Conservation (phyloP, 169 alveolate species). For the Plasmodium ovale region DNA sequence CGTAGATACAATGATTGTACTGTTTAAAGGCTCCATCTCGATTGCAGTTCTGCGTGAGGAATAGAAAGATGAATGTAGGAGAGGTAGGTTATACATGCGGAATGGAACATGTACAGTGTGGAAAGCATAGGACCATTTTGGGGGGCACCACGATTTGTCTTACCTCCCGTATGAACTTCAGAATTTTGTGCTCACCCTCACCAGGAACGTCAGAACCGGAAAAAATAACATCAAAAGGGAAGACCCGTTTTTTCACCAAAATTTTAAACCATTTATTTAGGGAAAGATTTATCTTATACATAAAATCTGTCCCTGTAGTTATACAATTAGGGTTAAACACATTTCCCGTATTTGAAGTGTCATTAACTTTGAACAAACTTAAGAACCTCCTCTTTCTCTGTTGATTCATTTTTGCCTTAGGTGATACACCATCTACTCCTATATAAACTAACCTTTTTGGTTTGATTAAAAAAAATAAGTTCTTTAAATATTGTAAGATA, state of each 20-base stretch:
- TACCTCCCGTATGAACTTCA: conserved; percentile 91
- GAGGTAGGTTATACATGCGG: not conserved
- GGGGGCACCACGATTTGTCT: no score
- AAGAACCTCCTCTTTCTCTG: conserved; percentile 95
- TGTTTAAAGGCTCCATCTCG: conserved; percentile 40
- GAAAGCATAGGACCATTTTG: no score
- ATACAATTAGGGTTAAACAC: conserved; percentile 91
- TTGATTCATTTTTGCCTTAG: conserved; percentile 97
- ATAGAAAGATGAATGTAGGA: not conserved
- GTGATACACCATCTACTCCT: conserved; percentile 98
- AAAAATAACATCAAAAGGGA: conserved; percentile 91
- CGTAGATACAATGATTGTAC: conserved; percentile 95
- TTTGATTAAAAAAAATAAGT: conserved; percentile 90
- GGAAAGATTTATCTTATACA: conserved; percentile 85
- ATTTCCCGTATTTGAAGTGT: conserved; percentile 48
- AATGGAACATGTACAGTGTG: not conserved
- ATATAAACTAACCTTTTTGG: conserved; percentile 93
- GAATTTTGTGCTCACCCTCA: conserved; percentile 98
- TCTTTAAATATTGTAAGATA: conserved; percentile 91
- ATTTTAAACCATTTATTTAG: conserved; percentile 80
- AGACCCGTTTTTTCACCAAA: conserved; percentile 83
- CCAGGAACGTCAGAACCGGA: conserved; percentile 97
- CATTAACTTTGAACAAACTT: conserved; percentile 89
- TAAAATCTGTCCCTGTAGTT: conserved; percentile 97
- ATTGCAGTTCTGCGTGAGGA: conserved; percentile 33